phyloP scores from a whole-genome alignment of 2,329 filamentous ascomycete species.

The Dendrostoma leiphaemia region DNA sequence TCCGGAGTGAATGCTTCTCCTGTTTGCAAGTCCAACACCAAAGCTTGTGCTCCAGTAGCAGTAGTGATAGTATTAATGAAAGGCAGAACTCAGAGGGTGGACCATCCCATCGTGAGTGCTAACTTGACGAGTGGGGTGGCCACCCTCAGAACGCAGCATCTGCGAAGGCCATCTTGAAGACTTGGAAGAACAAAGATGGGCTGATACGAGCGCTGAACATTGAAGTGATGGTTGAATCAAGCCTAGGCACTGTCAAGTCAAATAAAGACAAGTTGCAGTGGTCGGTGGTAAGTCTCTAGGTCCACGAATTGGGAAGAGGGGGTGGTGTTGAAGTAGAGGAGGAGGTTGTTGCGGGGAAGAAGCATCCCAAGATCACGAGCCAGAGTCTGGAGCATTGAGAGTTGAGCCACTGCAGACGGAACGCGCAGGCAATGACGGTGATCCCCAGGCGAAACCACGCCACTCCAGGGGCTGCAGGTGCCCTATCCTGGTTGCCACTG shows the following conservation, averaged over 20 bases:
- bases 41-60: not conserved
- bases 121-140: slow-evolving; percentile 38
- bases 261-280: too few species aligned
- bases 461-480: too few species aligned
- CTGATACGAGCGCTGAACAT: not conserved
- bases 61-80: not conserved
- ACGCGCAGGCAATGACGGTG: too few species aligned
- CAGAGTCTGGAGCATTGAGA: too few species aligned
- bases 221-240: not conserved
- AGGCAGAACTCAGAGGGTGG: slow-evolving; percentile 47
- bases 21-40: not conserved
- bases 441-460: too few species aligned
- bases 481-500: too few species aligned
- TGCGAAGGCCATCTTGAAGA: slow-evolving; percentile 41
- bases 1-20: too few species aligned
- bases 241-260: not conserved
- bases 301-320: not conserved
- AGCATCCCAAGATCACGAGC: too few species aligned
- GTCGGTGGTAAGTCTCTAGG: not conserved
- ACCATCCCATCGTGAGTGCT: slow-evolving; percentile 48
- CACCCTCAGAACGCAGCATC: slow-evolving; percentile 54
- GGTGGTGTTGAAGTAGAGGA: not conserved
- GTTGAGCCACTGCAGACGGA: too few species aligned
- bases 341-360: not conserved
- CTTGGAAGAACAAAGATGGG: not conserved